A percentile compares a stretch with the other conserved stretches of the same genome.
phyloP scores from a whole-genome alignment of 371 early-diverging fungal genomes.

The Mortierella sp. region DNA sequence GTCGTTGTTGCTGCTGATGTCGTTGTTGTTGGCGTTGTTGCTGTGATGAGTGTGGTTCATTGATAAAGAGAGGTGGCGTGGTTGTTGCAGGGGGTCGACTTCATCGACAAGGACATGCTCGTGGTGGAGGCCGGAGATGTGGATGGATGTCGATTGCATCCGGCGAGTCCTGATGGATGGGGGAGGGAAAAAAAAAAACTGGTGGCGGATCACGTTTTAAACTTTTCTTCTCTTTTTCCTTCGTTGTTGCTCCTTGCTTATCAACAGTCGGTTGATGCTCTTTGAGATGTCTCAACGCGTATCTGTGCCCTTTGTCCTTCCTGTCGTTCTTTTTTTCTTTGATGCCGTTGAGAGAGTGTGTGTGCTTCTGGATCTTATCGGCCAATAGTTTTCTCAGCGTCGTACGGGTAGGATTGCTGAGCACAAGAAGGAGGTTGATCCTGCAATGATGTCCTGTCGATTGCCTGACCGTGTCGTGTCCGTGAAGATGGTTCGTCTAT shows the following conservation, averaged over 20 bases:
- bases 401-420: neutral
- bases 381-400: neutral
- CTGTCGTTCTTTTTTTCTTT: neutral
- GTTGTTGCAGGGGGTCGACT: constrained; percentile 27
- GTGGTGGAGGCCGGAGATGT: constrained; percentile 27
- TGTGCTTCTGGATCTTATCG: neutral
- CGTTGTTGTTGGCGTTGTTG: neutral
- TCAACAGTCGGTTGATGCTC: neutral
- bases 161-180: constrained; percentile 16
- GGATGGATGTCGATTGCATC: constrained; percentile 46
- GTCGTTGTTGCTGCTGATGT: neutral
- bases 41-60: constrained; percentile 32
- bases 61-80: constrained; percentile 36
- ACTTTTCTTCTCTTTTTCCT: neutral
- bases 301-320: neutral
- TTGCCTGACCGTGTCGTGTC: neutral
- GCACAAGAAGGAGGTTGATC: neutral
- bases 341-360: neutral
- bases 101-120: constrained; percentile 43
- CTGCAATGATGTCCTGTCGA: neutral
- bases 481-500: neutral
- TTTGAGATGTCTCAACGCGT: neutral
- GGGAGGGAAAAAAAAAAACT: neutral
- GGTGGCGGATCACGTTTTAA: neutral
- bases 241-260: neutral